Evolutionary conservation across 768 basidiomycete species (phyloP).

Genomic region (Galerina sulciceps): DNA sequence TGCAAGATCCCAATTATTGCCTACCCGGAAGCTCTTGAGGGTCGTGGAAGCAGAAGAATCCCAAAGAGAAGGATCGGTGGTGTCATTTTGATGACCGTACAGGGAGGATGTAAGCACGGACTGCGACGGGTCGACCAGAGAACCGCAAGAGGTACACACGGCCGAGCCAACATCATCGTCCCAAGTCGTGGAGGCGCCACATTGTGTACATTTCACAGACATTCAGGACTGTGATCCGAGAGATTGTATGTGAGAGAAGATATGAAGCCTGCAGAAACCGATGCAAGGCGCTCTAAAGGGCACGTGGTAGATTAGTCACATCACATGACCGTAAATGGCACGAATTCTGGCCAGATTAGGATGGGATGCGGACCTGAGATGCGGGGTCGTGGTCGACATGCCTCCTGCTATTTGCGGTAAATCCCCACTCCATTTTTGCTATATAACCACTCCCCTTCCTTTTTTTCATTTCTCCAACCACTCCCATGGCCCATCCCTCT

Average conservation of each 20-base stretch:
- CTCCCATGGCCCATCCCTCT: slow-evolving; percentile 54
- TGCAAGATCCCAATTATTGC: slow-evolving; percentile 62
- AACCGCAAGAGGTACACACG: slow-evolving; percentile 75
- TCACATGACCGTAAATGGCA: too few species aligned
- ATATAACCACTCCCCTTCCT: slow-evolving; percentile 30
- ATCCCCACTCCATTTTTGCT: slow-evolving; percentile 22
- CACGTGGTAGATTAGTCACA: too few species aligned
- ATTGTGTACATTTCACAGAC: slow-evolving; percentile 52
- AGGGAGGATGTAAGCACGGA: slow-evolving; percentile 52
- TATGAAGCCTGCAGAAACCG: slow-evolving; percentile 4
- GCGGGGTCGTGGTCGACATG: slow-evolving; percentile 11
- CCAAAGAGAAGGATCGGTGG: slow-evolving; percentile 33
- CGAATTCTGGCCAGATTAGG: background rate
- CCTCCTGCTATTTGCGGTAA: slow-evolving; percentile 28
- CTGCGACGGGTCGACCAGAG: slow-evolving; percentile 67
- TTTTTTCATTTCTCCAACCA: slow-evolving; percentile 28
- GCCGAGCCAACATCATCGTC: slow-evolving; percentile 61
- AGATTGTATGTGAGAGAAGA: slow-evolving; percentile 7
- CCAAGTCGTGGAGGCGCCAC: slow-evolving; percentile 55
- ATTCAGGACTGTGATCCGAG: slow-evolving; percentile 21
- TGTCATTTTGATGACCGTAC: slow-evolving; percentile 38
- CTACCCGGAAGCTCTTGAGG: slow-evolving; percentile 52
- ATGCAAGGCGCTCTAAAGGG: background rate
- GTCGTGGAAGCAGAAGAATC: slow-evolving; percentile 38
- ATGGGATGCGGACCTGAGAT: background rate